A percentile compares a stretch with the other conserved stretches of the same genome.
Conservation (phyloP, 352 stramenopile genomes). For the Pythium phragmiticola region DNA sequence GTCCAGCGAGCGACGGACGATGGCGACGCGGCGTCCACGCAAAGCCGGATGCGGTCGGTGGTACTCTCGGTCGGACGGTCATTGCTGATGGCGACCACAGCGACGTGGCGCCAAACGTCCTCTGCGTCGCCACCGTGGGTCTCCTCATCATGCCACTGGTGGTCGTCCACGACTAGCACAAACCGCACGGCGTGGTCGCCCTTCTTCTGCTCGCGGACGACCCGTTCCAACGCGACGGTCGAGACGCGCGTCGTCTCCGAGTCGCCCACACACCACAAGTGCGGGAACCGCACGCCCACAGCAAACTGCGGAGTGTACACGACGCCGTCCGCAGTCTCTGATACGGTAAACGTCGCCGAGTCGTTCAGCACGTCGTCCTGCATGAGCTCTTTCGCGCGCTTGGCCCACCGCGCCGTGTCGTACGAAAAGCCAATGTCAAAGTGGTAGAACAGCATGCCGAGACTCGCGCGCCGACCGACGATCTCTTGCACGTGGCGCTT, state of each 20-base stretch:
- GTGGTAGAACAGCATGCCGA: slow-evolving; percentile 87
- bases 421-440: slow-evolving; percentile 87
- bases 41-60: not conserved
- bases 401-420: slow-evolving; percentile 39
- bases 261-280: slow-evolving; percentile 51
- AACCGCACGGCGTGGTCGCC: slow-evolving; percentile 41
- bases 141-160: slow-evolving; percentile 11
- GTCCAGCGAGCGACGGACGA: slow-evolving; percentile 35
- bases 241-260: slow-evolving; percentile 34
- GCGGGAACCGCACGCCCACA: slow-evolving; percentile 62
- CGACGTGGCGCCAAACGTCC: slow-evolving; percentile 15
- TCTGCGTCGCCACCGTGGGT: not conserved
- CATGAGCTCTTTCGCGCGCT: slow-evolving; percentile 57
- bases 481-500: slow-evolving; percentile 56
- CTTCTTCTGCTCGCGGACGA: slow-evolving; percentile 25
- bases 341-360: slow-evolving; percentile 27
- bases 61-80: not conserved
- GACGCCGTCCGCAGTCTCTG: slow-evolving; percentile 12
- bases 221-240: slow-evolving; percentile 40
- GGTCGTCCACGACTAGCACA: slow-evolving; percentile 48
- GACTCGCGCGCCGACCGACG: slow-evolving; percentile 43
- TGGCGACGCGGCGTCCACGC: slow-evolving; percentile 1
- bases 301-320: slow-evolving; percentile 50
- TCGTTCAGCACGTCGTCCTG: slow-evolving; percentile 49
- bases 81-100: slow-evolving; percentile 7